Conservation (phyloP, 331 rosid genomes). For the Erythrophleum ivorense region DNA sequence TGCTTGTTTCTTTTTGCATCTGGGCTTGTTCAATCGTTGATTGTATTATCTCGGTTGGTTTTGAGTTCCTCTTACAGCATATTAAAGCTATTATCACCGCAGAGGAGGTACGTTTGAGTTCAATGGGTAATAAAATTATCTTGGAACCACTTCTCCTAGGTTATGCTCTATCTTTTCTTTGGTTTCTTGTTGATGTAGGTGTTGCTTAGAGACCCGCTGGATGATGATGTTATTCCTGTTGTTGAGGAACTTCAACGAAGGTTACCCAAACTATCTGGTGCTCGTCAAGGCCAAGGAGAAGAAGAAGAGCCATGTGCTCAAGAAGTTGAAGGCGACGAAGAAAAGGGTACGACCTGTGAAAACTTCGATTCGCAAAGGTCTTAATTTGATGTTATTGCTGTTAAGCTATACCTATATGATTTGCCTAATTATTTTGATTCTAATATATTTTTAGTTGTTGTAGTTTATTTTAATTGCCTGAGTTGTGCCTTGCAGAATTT, state of each 20-base stretch:
- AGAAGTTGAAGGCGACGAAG: constrained; percentile 62
- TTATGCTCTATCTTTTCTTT: constrained; percentile 17
- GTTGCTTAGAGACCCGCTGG: constrained; percentile 82
- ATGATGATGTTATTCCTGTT: constrained; percentile 73
- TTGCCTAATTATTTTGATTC: not conserved
- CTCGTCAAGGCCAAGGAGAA: constrained; percentile 53
- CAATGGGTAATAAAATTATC: not conserved
- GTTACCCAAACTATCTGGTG: constrained; percentile 50
- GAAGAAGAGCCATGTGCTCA: constrained; percentile 68
- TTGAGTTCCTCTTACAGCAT: constrained; percentile 67
- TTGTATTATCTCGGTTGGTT: constrained; percentile 1
- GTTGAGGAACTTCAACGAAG: constrained; percentile 78
- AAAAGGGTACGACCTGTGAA: constrained; percentile 49
- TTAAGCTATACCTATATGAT: not conserved
- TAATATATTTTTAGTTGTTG: not conserved
- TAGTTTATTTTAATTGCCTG: not conserved
- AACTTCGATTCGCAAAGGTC: not conserved
- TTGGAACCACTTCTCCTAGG: not conserved
- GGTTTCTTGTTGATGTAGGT: constrained; percentile 49
- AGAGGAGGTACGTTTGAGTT: constrained; percentile 61
- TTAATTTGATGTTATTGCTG: not conserved
- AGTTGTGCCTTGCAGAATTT: constrained; percentile 58
- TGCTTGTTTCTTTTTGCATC: too few species aligned
- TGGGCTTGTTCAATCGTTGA: not conserved
- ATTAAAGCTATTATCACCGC: constrained; percentile 94